Evolutionary conservation across 2,329 filamentous ascomycete species (phyloP).

Genomic region (Golovinomyces cichoracearum): DNA sequence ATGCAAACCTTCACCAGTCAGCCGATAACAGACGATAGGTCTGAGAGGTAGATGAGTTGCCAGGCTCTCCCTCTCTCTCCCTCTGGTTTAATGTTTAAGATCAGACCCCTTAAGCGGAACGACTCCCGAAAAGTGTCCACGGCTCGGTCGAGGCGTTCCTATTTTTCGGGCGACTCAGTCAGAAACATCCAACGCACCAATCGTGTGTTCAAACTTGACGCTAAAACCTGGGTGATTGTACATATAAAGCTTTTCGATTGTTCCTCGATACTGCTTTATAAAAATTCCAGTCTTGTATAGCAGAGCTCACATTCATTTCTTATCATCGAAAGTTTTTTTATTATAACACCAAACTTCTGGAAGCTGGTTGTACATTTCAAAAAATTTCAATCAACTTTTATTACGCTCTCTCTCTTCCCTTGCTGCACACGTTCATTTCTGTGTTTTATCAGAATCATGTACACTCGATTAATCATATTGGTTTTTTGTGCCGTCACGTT

Average conservation of each 20-base stretch:
- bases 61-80: no score
- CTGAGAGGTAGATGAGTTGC: no score
- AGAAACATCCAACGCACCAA: background rate
- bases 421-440: background rate
- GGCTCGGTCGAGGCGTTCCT: no score
- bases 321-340: background rate
- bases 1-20: background rate
- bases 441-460: background rate
- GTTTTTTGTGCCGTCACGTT: background rate
- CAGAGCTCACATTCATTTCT: background rate
- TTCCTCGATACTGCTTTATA: background rate
- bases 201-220: background rate
- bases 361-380: background rate
- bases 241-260: background rate
- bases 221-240: background rate
- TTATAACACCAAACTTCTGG: background rate
- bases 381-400: no score
- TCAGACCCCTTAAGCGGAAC: background rate
- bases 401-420: background rate
- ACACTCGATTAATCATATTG: background rate
- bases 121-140: background rate
- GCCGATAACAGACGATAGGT: background rate
- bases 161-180: background rate
- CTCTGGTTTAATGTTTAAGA: background rate
- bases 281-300: background rate